These are phyloP conservation scores for Penicillium egyptiacum DNA, from an alignment of 495 filamentous ascomycete genomes.

Conservation along the genomic window DNA sequence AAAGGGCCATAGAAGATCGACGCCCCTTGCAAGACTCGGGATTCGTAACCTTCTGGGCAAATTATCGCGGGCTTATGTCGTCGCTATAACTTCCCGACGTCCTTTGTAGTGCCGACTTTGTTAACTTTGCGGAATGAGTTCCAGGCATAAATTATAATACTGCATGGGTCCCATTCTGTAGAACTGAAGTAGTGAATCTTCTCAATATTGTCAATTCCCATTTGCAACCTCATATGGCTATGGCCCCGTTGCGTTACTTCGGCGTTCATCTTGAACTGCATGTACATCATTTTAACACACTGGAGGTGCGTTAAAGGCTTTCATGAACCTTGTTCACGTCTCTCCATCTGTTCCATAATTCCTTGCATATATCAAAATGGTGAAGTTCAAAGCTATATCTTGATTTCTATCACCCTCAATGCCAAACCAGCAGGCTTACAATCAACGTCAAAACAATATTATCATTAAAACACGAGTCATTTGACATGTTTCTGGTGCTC, in stretches of 20 bases:
- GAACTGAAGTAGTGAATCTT: background rate
- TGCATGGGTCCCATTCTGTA: background rate
- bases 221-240: too few relatives aligned
- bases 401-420: background rate
- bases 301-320: too few relatives aligned
- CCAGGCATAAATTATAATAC: background rate
- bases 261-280: background rate
- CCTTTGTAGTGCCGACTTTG: background rate
- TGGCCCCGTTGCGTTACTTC: background rate
- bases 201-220: background rate
- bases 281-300: background rate
- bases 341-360: background rate
- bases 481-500: background rate
- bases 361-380: background rate
- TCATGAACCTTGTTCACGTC: too few relatives aligned
- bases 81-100: background rate
- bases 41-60: background rate
- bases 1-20: conserved; percentile 2
- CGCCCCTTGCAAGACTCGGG: conserved; percentile 16
- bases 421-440: too few relatives aligned
- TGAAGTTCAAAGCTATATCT: background rate
- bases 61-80: background rate
- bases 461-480: background rate
- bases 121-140: background rate
- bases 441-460: background rate